Evolutionary conservation across 345 rosid genomes (phyloP).

Genomic region (Salix suchowensis): DNA sequence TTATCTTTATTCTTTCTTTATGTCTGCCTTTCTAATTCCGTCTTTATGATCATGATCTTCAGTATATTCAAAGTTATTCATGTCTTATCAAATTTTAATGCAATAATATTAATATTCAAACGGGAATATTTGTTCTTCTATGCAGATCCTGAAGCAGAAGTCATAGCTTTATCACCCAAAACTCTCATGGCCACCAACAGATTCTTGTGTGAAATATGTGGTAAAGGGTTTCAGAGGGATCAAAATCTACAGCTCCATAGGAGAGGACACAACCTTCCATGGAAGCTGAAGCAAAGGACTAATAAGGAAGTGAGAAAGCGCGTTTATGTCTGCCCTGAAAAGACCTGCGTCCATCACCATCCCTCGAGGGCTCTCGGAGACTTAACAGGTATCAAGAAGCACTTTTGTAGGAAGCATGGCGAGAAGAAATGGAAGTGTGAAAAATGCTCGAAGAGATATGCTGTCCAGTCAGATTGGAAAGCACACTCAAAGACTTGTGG

Average conservation of each 20-base stretch:
- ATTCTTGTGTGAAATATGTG: conserved; percentile 90
- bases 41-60: conserved; percentile 5
- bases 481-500: conserved; percentile 98
- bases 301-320: conserved; percentile 74
- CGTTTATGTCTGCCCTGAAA: conserved; percentile 94
- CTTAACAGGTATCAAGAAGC: conserved; percentile 94
- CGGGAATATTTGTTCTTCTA: background rate
- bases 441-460: conserved; percentile 88
- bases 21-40: background rate
- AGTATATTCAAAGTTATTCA: conserved; percentile 14
- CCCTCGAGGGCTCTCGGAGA: conserved; percentile 96
- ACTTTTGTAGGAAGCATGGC: conserved; percentile 90
- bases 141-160: conserved; percentile 97
- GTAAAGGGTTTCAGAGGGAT: conserved; percentile 96
- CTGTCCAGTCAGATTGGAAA: conserved; percentile 98
- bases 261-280: conserved; percentile 94
- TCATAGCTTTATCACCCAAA: conserved; percentile 87
- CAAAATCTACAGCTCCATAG: conserved; percentile 94
- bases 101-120: background rate
- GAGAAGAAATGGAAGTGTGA: conserved; percentile 98
- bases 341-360: conserved; percentile 78
- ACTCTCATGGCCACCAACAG: conserved; percentile 98
- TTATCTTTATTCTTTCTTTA: background rate
- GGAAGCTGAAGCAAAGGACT: conserved; percentile 96
- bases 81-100: background rate